Conservation (phyloP, 192 early-diverging fungal genomes). For the Rhizophagus clarus region DNA sequence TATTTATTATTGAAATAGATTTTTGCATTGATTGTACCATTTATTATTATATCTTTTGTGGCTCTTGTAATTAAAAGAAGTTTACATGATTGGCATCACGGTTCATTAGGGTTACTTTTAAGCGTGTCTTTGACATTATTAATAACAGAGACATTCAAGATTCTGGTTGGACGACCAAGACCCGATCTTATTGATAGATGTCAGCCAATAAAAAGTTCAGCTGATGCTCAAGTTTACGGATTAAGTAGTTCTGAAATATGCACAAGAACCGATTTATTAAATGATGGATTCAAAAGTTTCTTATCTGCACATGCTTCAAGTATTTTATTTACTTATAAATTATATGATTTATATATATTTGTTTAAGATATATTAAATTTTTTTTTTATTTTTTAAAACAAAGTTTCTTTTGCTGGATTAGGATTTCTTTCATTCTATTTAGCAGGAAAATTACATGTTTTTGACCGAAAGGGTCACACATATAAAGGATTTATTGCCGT, state of each 20-base stretch:
- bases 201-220: slow-evolving; percentile 37
- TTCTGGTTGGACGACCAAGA: slow-evolving; percentile 51
- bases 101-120: slow-evolving; percentile 44
- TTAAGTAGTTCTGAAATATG: slow-evolving; percentile 65
- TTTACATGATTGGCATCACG: slow-evolving; percentile 43
- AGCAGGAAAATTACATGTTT: slow-evolving; percentile 71
- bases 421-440: slow-evolving; percentile 70
- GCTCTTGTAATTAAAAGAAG: slow-evolving; percentile 36
- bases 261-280: slow-evolving; percentile 54
- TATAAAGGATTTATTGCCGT: slow-evolving; percentile 68
- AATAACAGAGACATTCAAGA: slow-evolving; percentile 56
- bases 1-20: slow-evolving; percentile 30
- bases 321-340: slow-evolving; percentile 25
- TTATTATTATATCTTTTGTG: slow-evolving; percentile 36
- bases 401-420: slow-evolving; percentile 71
- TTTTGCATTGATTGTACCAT: slow-evolving; percentile 38
- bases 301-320: slow-evolving; percentile 86
- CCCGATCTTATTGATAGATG: slow-evolving; percentile 57
- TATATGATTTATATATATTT: background rate
- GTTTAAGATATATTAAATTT: background rate
- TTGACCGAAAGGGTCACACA: slow-evolving; percentile 66
- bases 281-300: slow-evolving; percentile 85
- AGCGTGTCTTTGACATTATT: slow-evolving; percentile 47
- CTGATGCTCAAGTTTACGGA: slow-evolving; percentile 48
- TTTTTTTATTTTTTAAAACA: slow-evolving; percentile 1